Evolutionary conservation across 1,139 yeast genomes (phyloP).

Genomic region (Magnusiomyces sp.): DNA sequence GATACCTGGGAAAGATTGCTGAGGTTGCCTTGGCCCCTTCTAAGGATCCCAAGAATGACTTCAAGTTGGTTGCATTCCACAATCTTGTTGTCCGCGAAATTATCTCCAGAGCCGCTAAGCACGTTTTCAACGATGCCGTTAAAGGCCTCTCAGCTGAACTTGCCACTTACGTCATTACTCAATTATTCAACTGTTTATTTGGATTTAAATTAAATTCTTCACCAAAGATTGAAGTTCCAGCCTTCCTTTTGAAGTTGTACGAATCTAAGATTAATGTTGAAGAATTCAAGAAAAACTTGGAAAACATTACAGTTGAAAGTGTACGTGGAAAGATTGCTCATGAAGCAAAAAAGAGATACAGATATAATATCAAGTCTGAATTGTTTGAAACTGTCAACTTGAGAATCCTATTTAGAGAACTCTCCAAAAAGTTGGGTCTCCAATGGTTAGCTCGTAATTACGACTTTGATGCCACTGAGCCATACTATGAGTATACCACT

Average conservation of each 20-base stretch:
- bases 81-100: constrained; percentile 55
- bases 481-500: constrained; percentile 12
- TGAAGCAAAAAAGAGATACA: constrained; percentile 49
- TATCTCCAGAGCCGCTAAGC: constrained; percentile 73
- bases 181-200: constrained; percentile 65
- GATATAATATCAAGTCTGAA: constrained; percentile 42
- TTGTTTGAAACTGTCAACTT: constrained; percentile 35
- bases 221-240: constrained; percentile 1
- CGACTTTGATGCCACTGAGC: constrained; percentile 31
- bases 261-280: too few relatives aligned
- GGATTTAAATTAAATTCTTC: constrained; percentile 7
- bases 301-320: constrained; percentile 37
- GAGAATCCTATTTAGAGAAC: constrained; percentile 53
- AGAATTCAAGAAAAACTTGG: constrained; percentile 15
- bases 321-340: constrained; percentile 39
- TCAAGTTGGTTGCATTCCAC: constrained; percentile 34
- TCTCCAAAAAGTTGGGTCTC: constrained; percentile 73
- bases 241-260: too few relatives aligned
- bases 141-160: constrained; percentile 45
- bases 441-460: constrained; percentile 64
- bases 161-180: constrained; percentile 53
- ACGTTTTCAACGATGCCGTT: constrained; percentile 50
- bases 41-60: neutral
- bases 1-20: constrained; percentile 58
- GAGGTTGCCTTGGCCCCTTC: constrained; percentile 3